Percentiles rank a stretch among this genome's conserved stretches.
phyloP scores from a whole-genome alignment of 169 alveolate species.

The Neospora caninum region DNA sequence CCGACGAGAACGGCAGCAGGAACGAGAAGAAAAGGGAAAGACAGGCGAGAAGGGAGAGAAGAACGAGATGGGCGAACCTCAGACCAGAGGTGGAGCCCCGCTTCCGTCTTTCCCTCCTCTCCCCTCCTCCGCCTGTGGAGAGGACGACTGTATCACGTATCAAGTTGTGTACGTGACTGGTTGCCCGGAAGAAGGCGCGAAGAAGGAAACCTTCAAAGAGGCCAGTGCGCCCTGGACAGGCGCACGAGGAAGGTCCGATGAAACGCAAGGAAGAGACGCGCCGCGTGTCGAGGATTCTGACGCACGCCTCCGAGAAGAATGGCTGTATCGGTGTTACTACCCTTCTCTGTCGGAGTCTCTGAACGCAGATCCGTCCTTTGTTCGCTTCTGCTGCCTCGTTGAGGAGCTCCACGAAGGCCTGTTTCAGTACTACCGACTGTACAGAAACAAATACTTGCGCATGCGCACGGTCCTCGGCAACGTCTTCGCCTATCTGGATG shows the following conservation, averaged over 20 bases:
- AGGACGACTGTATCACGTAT: not conserved
- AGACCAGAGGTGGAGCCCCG: not conserved
- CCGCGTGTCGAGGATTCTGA: too few relatives aligned
- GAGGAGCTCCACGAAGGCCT: not conserved
- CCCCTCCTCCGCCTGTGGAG: not conserved
- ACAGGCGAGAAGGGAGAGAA: not conserved
- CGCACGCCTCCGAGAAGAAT: not conserved
- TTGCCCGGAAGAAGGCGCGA: not conserved
- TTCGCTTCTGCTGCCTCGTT: not conserved
- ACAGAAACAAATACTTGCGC: not conserved
- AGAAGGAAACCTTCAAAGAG: not conserved
- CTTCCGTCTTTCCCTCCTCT: not conserved
- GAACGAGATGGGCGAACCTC: not conserved
- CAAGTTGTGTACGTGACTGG: not conserved
- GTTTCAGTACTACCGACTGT: not conserved
- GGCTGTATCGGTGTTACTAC: not conserved
- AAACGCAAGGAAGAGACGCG: too few relatives aligned
- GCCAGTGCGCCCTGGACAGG: not conserved
- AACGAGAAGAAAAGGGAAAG: not conserved
- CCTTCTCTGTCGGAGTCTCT: not conserved
- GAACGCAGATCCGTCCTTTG: not conserved
- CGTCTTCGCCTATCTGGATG: conserved; percentile 2
- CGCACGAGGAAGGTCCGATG: too few relatives aligned
- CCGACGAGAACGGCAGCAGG: not conserved
- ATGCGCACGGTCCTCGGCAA: not conserved